Conservation (phyloP, 768 basidiomycete species). For the Fibroporia radiculosa region DNA sequence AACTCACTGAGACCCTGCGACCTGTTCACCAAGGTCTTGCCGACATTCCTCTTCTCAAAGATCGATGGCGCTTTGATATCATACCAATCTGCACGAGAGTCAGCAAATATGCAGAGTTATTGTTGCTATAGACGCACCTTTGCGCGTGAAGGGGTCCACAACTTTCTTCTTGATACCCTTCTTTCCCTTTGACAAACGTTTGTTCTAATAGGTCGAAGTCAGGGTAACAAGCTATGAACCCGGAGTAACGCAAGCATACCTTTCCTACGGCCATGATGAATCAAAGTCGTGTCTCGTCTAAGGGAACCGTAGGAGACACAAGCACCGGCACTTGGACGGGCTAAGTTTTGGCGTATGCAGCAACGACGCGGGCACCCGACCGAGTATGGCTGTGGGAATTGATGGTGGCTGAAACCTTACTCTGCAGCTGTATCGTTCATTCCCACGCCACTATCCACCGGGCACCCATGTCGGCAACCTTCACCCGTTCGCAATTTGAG, state of each 20-base stretch:
- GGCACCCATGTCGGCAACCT: conserved; percentile 30
- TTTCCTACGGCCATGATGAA: conserved; percentile 83
- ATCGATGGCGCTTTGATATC: conserved; percentile 98
- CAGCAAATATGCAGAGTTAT: background rate
- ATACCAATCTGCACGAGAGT: conserved; percentile 75
- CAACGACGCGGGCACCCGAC: conserved; percentile 9
- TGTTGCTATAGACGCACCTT: conserved; percentile 53
- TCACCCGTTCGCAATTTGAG: conserved; percentile 57
- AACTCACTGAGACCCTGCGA: conserved; percentile 95
- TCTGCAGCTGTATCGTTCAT: conserved; percentile 38
- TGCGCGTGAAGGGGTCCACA: conserved; percentile 99
- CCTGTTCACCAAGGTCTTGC: conserved; percentile 98
- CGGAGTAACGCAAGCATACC: conserved; percentile 29
- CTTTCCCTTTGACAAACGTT: conserved; percentile 96
- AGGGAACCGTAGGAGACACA: conserved; percentile 9
- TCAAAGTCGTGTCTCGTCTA: conserved; percentile 22
- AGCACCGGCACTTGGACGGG: conserved; percentile 42
- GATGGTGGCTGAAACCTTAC: conserved; percentile 59
- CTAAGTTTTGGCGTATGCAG: conserved; percentile 33
- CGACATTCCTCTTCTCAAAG: conserved; percentile 94
- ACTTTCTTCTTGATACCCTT: conserved; percentile 99
- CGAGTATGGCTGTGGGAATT: conserved; percentile 14
- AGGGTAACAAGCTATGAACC: background rate
- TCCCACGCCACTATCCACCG: conserved; percentile 31
- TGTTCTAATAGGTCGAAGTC: conserved; percentile 58